Evolutionary conservation across 805 yeast genomes (phyloP), one percentile per base, ranked within the genome.

Genomic region (Lipomyces mesembrius): DNA sequence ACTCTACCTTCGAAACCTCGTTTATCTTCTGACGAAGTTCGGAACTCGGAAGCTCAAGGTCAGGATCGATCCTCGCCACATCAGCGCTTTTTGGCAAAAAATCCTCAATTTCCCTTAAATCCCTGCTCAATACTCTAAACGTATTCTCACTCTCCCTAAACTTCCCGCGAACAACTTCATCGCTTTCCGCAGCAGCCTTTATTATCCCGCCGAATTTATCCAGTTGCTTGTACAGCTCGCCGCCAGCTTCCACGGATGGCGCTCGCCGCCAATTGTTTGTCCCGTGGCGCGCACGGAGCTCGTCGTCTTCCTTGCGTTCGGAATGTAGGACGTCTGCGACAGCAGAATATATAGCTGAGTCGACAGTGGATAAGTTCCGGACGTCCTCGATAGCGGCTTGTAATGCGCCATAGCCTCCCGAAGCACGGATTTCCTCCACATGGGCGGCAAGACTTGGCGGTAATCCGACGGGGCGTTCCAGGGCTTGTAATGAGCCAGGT

Each of bases 401-500:
- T 3, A 89, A 73, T 14, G 77, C 76, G 2, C 72, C 66, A 0
- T 80, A 70, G 0, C 92, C 93, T 2, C 92, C 91, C 52, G 77
- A 72, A 1, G 83, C 75, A 5, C 80, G 78, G 11, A 89, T 79
- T 51, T 84, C 86, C 25, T 85, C 85, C 8, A 86, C 83, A 67
- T 87, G 87, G 9, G 83, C 83, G 0, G 86, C 65, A 0, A 90
- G 79, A 1, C 87, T 82, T 7, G 81, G 81, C 0, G 96, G 95
- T 0, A 89, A 74, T 27, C 80, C 82, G 70, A 78, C 84, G 78
- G 76, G 90, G 62, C 81, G 82, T 61, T 86, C 85, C 0, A 88
- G 73, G 0, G 89, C 79, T 61, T 89, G 92, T 1, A 91, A 75
- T 0, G 88, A 79, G 0, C 88, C 86, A 0, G 91, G 90, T 0